Evolutionary conservation across 1,284 basidiomycete genomes (phyloP).

Genomic region (Earliella scabrosa): DNA sequence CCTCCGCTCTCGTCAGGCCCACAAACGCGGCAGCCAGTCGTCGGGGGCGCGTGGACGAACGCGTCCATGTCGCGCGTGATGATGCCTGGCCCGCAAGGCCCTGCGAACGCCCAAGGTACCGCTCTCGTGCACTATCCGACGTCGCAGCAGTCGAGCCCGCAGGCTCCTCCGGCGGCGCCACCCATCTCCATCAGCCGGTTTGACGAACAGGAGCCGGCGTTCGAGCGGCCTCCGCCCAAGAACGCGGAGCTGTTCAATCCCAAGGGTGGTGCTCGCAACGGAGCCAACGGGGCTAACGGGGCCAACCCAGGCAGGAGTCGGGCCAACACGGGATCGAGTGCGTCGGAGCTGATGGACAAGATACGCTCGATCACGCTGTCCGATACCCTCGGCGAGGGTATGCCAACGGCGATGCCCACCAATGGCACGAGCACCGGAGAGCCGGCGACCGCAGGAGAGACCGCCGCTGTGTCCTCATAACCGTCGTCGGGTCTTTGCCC

Average conservation of each 20-base stretch:
- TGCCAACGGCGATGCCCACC: neutral
- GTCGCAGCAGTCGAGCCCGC: conserved; percentile 23
- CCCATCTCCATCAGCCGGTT: conserved; percentile 31
- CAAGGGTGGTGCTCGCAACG: conserved; percentile 36
- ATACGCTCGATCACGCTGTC: conserved; percentile 24
- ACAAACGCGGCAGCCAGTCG: conserved; percentile 54
- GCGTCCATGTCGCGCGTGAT: conserved; percentile 57
- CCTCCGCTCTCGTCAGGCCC: conserved; percentile 61
- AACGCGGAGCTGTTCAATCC: conserved; percentile 60
- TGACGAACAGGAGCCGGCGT: conserved; percentile 55
- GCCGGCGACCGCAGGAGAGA: conserved; percentile 1
- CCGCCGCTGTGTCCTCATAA: conserved; percentile 13
- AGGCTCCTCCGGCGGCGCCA: conserved; percentile 20
- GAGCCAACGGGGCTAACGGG: neutral
- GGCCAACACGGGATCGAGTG: conserved; percentile 6
- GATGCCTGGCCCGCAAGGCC: conserved; percentile 38
- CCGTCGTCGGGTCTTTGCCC: neutral
- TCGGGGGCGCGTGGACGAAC: conserved; percentile 72
- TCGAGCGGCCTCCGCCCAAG: conserved; percentile 54
- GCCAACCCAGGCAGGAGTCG: conserved; percentile 11
- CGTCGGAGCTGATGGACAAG: conserved; percentile 20
- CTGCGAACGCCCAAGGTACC: conserved; percentile 29
- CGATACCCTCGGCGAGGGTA: conserved; percentile 4
- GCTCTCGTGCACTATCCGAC: conserved; percentile 44
- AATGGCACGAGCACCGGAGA: neutral